A percentile compares a stretch with the other conserved stretches of the same genome.
Evolutionary conservation across 495 filamentous ascomycete genomes (phyloP).

Genomic region (Thozetella sp.): DNA sequence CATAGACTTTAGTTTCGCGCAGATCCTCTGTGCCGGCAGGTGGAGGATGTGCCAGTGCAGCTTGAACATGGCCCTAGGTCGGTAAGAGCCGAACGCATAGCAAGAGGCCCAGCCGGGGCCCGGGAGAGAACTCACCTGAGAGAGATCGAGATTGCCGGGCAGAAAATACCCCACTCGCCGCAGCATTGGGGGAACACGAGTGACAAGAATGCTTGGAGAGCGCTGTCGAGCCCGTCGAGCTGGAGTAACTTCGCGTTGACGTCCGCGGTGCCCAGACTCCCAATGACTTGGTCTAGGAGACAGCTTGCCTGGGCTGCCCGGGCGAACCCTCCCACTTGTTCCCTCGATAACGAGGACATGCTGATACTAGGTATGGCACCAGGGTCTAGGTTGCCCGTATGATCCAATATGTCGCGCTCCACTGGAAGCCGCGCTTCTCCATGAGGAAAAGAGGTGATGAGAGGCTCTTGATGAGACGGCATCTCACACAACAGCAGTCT

Average conservation of each 20-base stretch:
- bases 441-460: too few relatives aligned
- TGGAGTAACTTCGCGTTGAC: not conserved
- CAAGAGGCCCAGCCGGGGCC: not conserved
- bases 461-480: too few relatives aligned
- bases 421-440: too few relatives aligned
- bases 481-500: not conserved
- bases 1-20: not conserved
- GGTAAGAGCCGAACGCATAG: constrained; percentile 22
- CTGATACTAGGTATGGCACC: not conserved
- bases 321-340: constrained; percentile 24
- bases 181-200: constrained; percentile 25
- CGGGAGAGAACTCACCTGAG: not conserved
- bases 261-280: constrained; percentile 10
- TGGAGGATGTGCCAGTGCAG: constrained; percentile 16
- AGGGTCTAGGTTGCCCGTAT: not conserved
- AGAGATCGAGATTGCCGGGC: constrained; percentile 10
- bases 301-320: constrained; percentile 30
- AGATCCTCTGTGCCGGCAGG: constrained; percentile 3
- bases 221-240: constrained; percentile 8
- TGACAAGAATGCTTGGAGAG: too few relatives aligned
- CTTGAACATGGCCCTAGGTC: constrained; percentile 15
- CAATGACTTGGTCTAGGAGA: constrained; percentile 22
- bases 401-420: not conserved
- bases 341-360: constrained; percentile 10
- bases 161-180: constrained; percentile 21